Evolutionary conservation across 495 filamentous ascomycete genomes (phyloP).

Genomic region (Bathelium albidoporum): DNA sequence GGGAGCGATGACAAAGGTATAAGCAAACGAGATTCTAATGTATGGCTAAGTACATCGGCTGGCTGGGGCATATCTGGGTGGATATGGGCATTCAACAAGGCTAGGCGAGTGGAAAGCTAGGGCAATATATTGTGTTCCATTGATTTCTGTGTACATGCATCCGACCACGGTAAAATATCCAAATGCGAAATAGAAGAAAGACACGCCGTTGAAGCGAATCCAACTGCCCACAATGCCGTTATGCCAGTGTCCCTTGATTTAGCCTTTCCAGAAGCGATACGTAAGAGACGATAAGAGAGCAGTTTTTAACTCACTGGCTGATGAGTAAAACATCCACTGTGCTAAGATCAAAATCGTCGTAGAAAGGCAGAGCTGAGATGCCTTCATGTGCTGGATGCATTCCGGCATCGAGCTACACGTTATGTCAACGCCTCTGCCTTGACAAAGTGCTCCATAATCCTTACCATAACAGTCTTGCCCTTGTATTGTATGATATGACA

Average conservation of each 20-base stretch:
- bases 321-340: constrained; percentile 94
- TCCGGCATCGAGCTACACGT: constrained; percentile 75
- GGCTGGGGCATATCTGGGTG: background rate
- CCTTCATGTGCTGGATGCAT: constrained; percentile 97
- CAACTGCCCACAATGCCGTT: constrained; percentile 7
- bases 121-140: constrained; percentile 8
- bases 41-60: background rate
- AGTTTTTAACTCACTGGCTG: constrained; percentile 75
- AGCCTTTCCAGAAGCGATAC: background rate
- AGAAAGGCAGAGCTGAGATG: constrained; percentile 86
- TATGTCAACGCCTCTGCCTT: constrained; percentile 8
- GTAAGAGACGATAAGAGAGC: background rate
- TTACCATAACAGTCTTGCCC: constrained; percentile 95
- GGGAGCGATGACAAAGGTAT: background rate
- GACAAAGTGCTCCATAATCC: constrained; percentile 15
- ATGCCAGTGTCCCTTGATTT: background rate
- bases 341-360: constrained; percentile 95
- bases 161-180: background rate
- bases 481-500: constrained; percentile 99
- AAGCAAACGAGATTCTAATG: background rate
- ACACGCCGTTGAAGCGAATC: constrained; percentile 1
- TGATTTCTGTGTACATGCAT: constrained; percentile 3
- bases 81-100: background rate
- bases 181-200: background rate
- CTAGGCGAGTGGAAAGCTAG: background rate